phyloP scores from a whole-genome alignment of 495 filamentous ascomycete genomes.

The Penicillium odoratum region DNA sequence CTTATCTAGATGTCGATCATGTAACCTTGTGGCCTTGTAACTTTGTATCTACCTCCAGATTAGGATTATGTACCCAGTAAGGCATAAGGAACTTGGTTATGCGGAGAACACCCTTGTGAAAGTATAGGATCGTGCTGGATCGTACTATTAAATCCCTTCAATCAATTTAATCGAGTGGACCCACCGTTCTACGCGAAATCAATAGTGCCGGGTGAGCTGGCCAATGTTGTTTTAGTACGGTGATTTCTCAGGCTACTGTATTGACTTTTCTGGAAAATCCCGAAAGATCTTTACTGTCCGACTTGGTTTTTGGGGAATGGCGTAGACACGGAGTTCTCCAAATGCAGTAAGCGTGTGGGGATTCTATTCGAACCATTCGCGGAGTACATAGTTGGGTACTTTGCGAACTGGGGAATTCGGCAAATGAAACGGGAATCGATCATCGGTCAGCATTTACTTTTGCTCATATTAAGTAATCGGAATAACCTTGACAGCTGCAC shows the following conservation, averaged over 20 bases:
- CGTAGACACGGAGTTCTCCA: neutral
- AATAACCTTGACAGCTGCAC: neutral
- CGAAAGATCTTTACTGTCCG: neutral
- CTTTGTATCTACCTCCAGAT: neutral
- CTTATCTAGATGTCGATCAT: conserved; percentile 2
- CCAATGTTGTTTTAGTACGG: conserved; percentile 11
- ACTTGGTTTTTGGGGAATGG: neutral
- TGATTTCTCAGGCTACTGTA: neutral
- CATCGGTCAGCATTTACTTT: neutral
- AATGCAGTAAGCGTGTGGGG: neutral
- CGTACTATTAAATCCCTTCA: conserved; percentile 22
- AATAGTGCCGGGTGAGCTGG: conserved; percentile 20
- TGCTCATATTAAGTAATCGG: neutral
- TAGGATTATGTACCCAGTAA: neutral
- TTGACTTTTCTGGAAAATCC: conserved; percentile 3
- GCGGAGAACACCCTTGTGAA: neutral
- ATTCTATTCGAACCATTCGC: neutral
- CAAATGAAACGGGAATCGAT: neutral
- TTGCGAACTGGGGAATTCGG: neutral
- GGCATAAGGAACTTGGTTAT: neutral
- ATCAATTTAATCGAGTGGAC: conserved; percentile 19
- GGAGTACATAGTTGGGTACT: neutral
- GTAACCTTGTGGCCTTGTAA: neutral
- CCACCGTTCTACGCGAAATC: conserved; percentile 24
- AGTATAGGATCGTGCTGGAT: conserved; percentile 3